Evolutionary conservation across 2,329 filamentous ascomycete species (phyloP), one percentile per base, ranked within the genome.

Genomic region (Stagonosporopsis tanaceti): DNA sequence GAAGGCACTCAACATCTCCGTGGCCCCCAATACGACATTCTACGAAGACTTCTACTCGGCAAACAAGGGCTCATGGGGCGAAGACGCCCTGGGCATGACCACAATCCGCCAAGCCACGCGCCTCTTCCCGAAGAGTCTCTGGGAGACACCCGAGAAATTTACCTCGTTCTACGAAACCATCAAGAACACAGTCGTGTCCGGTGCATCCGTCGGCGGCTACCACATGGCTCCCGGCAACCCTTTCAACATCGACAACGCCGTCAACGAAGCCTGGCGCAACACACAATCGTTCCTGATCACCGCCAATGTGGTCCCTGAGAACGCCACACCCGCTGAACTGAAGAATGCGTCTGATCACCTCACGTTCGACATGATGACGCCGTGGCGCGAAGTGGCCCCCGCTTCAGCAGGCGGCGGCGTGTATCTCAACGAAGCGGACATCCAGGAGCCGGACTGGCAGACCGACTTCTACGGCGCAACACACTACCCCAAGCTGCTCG

Each of bases 351-450:
- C 56, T 7, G 52, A 64, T 25, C 48, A 47, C 28, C 50, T 69
- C 9, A 65, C 57, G 3, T 59, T 66, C 34, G 57, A 63, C 14
- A 59, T 69, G 6, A 55, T 70, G 47, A 47, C 54, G 2, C 58
- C 62, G 4, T 66, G 62, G 61, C 54, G 62, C 1, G 41, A 57
- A 1, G 56, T 69, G 7, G 59, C 68, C 17, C 68, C 68, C 0
- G 57, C 45, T 7, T 63, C 52, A 2, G 59, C 56, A 5, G 62
- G 63, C 24, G 67, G 68, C 9, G 69, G 67, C 1, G 57, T 62
- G 2, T 71, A 73, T 39, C 45, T 67, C 27, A 73, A 73, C 34
- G 69, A 72, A 48, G 69, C 68, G 2, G 63, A 69, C 40, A 54
- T 70, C 9, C 51, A 61, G 17, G 65, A 73, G 50, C 66, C 66